phyloP scores from a whole-genome alignment of 345 rosid species.

The Bruguiera gymnorhiza region DNA sequence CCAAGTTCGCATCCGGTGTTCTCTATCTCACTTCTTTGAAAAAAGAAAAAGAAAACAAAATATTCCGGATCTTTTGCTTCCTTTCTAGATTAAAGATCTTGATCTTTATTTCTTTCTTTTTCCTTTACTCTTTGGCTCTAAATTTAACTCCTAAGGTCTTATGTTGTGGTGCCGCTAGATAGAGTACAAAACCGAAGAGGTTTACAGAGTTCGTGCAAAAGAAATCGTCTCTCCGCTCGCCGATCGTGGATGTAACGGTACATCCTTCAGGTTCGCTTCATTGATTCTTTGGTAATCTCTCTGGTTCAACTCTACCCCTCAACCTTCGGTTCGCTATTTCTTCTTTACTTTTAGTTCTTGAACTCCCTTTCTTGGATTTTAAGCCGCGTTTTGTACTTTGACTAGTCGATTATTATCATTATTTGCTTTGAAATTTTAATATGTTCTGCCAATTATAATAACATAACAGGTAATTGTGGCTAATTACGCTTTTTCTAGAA shows the following conservation, averaged over 20 bases:
- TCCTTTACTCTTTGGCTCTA: not conserved
- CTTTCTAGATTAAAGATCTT: not conserved
- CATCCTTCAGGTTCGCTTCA: not conserved
- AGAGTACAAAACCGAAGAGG: constrained; percentile 55
- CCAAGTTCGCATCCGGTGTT: constrained; percentile 68
- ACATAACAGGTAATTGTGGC: no score
- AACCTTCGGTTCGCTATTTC: no score
- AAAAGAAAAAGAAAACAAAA: no score
- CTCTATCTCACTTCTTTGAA: not conserved
- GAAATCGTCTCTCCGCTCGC: constrained; percentile 76
- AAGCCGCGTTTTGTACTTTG: not conserved
- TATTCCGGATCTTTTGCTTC: not conserved
- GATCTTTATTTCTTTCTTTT: no score
- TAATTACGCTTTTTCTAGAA: not conserved
- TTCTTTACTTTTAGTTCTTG: no score
- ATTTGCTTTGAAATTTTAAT: no score
- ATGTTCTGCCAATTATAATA: no score
- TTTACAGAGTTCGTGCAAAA: constrained; percentile 65
- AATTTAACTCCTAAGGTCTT: not conserved
- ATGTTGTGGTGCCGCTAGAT: constrained; percentile 28
- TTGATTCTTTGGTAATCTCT: no score
- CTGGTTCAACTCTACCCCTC: no score
- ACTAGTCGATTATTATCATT: no score
- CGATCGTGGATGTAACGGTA: constrained; percentile 84
- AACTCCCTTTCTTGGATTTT: no score